phyloP scores from a whole-genome alignment of 352 stramenopile genomes.

The Phytophthora pini region DNA sequence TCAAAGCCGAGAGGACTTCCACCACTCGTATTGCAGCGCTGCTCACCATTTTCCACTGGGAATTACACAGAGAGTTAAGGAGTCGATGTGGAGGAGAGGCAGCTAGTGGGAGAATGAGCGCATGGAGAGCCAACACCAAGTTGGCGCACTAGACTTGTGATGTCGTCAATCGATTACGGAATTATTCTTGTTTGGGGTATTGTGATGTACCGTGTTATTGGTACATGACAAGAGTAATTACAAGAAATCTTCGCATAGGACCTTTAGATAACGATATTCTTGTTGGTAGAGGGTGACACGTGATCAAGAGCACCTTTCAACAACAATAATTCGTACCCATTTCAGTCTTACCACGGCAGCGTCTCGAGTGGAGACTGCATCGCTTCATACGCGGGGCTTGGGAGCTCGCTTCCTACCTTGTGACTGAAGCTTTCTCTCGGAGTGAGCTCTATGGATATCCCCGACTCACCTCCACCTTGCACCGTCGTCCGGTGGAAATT shows the following conservation, averaged over 20 bases:
- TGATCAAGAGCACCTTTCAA: conserved; percentile 3
- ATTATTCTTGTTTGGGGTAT: conserved; percentile 6
- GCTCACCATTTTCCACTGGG: conserved; percentile 15
- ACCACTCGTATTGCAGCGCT: conserved; percentile 22
- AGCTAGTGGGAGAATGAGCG: conserved; percentile 3
- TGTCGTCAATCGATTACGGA: background rate
- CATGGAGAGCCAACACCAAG: background rate
- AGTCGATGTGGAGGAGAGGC: background rate
- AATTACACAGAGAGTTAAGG: background rate
- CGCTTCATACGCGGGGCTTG: conserved; percentile 18
- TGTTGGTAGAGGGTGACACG: background rate
- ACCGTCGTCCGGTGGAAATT: conserved; percentile 13
- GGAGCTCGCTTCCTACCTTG: conserved; percentile 3
- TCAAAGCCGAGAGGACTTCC: conserved; percentile 32
- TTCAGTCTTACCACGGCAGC: conserved; percentile 8
- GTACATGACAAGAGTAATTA: background rate
- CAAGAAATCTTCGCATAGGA: background rate
- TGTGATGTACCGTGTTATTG: background rate
- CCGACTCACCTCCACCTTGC: background rate
- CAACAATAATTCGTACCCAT: conserved; percentile 6
- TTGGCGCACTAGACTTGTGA: background rate
- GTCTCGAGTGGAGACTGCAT: conserved; percentile 19
- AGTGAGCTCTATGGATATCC: conserved; percentile 18
- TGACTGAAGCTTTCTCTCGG: conserved; percentile 12
- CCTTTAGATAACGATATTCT: background rate